These are phyloP conservation scores for Arxiozyma slooffiae DNA, from an alignment of 1,139 yeast species.

Conservation along the genomic window DNA sequence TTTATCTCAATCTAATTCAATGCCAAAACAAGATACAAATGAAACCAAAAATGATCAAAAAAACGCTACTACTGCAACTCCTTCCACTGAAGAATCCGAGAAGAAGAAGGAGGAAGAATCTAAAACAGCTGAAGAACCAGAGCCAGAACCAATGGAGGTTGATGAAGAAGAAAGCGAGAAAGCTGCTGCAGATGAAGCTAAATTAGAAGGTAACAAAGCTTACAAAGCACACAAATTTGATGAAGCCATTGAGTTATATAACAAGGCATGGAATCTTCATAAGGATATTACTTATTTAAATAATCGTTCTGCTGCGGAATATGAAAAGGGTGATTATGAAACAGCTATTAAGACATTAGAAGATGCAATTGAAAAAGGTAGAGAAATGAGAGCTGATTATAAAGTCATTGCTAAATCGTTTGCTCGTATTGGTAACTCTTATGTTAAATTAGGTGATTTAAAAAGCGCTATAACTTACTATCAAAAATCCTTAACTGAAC, in stretches of 20 bases:
- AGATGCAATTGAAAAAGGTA: conserved; percentile 78
- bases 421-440: conserved; percentile 80
- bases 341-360: conserved; percentile 73
- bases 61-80: conserved; percentile 8
- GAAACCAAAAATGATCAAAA: conserved; percentile 13
- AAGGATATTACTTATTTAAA: conserved; percentile 88
- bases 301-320: conserved; percentile 97
- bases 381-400: conserved; percentile 86
- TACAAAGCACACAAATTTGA: conserved; percentile 86
- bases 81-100: background rate
- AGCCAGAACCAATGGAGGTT: conserved; percentile 32
- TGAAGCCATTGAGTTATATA: conserved; percentile 79
- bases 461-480: conserved; percentile 65
- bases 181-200: conserved; percentile 63
- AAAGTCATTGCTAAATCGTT: conserved; percentile 85
- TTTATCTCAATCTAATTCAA: conserved; percentile 18
- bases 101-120: conserved; percentile 11
- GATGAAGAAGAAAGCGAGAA: conserved; percentile 33
- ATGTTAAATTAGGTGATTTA: conserved; percentile 66
- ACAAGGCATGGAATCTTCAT: conserved; percentile 74
- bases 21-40: conserved; percentile 29
- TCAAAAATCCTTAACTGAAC: conserved; percentile 92
- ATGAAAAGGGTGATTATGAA: conserved; percentile 87
- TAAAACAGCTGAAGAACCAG: conserved; percentile 26
- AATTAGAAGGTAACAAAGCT: conserved; percentile 75